Evolutionary conservation across 2,329 filamentous ascomycete species (phyloP).

Genomic region (Ascocoryne sarcoides): DNA sequence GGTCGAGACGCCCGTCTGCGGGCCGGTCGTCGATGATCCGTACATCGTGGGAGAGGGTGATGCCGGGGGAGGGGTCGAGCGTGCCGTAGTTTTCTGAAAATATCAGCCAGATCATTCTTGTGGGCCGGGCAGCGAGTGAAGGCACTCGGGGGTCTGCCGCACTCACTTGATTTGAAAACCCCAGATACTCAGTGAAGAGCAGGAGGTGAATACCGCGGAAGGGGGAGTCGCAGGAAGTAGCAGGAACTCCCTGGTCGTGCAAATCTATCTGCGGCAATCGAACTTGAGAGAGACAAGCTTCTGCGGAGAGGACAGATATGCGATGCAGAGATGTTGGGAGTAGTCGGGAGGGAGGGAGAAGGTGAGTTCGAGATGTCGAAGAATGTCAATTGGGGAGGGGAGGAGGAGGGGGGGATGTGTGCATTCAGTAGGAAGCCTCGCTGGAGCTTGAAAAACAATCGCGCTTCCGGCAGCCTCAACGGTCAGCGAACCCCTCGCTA

Average conservation of each 20-base stretch:
- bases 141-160: too few relatives aligned
- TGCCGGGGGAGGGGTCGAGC: background rate
- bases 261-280: conserved; percentile 8
- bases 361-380: background rate
- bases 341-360: background rate
- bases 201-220: conserved; percentile 20
- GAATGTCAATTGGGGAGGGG: background rate
- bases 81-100: background rate
- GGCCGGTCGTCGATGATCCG: conserved; percentile 63
- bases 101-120: too few relatives aligned
- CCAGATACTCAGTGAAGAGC: conserved; percentile 31
- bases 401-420: background rate
- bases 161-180: conserved; percentile 18
- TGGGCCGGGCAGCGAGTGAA: too few relatives aligned
- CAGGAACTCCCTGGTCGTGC: conserved; percentile 8
- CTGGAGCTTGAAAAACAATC: background rate
- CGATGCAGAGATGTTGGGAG: background rate
- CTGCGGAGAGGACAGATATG: background rate
- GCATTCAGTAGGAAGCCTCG: too few relatives aligned
- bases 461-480: background rate
- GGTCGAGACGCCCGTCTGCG: conserved; percentile 94
- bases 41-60: conserved; percentile 57
- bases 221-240: conserved; percentile 13
- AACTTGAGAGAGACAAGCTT: background rate
- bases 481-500: background rate